Conservation (phyloP, 2,329 filamentous ascomycete species). For the Colletotrichum caudatum region DNA sequence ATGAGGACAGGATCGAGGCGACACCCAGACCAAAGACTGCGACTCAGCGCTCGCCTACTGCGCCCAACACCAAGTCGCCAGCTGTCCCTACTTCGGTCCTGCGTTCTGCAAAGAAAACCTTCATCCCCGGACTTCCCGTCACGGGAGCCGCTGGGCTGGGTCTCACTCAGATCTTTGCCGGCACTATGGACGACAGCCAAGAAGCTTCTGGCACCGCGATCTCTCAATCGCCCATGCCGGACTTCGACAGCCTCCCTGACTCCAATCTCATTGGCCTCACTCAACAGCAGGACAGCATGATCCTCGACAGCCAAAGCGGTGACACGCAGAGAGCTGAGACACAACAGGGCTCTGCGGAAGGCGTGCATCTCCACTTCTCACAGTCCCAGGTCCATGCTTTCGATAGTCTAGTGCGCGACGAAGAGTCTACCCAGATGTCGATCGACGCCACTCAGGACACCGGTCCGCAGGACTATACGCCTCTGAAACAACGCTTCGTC, state of each 20-base stretch:
- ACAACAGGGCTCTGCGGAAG: slow-evolving; percentile 48
- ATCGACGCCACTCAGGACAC: slow-evolving; percentile 84
- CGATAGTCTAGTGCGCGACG: slow-evolving; percentile 65
- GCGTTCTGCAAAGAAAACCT: slow-evolving; percentile 76
- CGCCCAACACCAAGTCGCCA: slow-evolving; percentile 61
- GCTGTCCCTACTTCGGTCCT: slow-evolving; percentile 72
- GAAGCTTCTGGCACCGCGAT: slow-evolving; percentile 49
- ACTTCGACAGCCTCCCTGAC: slow-evolving; percentile 68
- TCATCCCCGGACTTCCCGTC: slow-evolving; percentile 76
- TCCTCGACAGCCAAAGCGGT: slow-evolving; percentile 60
- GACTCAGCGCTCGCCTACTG: slow-evolving; percentile 56
- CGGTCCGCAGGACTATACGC: slow-evolving; percentile 80
- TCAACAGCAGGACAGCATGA: slow-evolving; percentile 63
- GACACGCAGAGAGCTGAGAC: slow-evolving; percentile 55
- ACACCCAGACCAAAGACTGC: slow-evolving; percentile 63
- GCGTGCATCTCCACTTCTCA: slow-evolving; percentile 67
- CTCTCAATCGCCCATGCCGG: slow-evolving; percentile 65
- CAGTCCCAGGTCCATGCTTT: slow-evolving; percentile 72
- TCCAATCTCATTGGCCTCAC: slow-evolving; percentile 73
- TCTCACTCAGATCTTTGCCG: slow-evolving; percentile 90
- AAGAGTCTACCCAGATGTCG: slow-evolving; percentile 70
- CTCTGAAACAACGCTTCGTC: slow-evolving; percentile 75
- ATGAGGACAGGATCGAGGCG: slow-evolving; percentile 57
- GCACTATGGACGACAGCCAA: slow-evolving; percentile 81
- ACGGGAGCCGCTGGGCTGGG: slow-evolving; percentile 74